A percentile compares a stretch with the other conserved stretches of the same genome.
phyloP scores from a whole-genome alignment of 1,284 basidiomycete species.

The Marasmius sp. region DNA sequence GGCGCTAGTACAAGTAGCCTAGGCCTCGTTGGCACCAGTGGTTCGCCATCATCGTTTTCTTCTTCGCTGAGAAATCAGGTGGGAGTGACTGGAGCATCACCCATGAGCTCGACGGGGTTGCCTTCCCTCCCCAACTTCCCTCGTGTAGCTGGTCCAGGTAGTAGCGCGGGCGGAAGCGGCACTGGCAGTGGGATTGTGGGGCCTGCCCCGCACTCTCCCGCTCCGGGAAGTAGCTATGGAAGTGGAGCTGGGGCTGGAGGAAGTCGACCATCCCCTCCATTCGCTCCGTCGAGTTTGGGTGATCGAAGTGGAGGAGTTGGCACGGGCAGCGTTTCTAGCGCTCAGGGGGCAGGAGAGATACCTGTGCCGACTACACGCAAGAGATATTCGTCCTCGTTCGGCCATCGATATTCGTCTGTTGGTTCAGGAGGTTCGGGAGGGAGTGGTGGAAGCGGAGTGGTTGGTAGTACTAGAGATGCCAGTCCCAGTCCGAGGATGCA shows the following conservation, averaged over 20 bases:
- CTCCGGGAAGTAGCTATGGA: background rate
- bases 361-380: constrained; percentile 37
- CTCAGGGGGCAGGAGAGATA: constrained; percentile 8
- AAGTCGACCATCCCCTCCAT: constrained; percentile 43
- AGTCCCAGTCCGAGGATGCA: constrained; percentile 16
- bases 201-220: background rate
- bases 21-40: background rate
- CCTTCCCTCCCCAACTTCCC: constrained; percentile 3
- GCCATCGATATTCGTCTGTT: constrained; percentile 56
- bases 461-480: constrained; percentile 20
- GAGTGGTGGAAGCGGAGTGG: constrained; percentile 8
- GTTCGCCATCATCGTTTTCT: constrained; percentile 3
- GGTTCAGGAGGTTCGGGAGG: constrained; percentile 31
- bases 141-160: background rate
- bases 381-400: constrained; percentile 70
- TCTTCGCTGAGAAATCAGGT: background rate
- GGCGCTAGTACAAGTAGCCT: background rate
- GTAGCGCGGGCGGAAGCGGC: background rate
- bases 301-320: constrained; percentile 25
- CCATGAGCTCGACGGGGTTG: constrained; percentile 2
- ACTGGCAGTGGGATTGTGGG: background rate
- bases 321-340: constrained; percentile 1
- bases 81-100: background rate
- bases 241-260: constrained; percentile 25
- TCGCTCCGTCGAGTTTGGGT: constrained; percentile 47